A percentile compares a stretch with the other conserved stretches of the same genome.
Conservation (phyloP, 306 rosid genomes). For the Heteromeles arbutifolia region DNA sequence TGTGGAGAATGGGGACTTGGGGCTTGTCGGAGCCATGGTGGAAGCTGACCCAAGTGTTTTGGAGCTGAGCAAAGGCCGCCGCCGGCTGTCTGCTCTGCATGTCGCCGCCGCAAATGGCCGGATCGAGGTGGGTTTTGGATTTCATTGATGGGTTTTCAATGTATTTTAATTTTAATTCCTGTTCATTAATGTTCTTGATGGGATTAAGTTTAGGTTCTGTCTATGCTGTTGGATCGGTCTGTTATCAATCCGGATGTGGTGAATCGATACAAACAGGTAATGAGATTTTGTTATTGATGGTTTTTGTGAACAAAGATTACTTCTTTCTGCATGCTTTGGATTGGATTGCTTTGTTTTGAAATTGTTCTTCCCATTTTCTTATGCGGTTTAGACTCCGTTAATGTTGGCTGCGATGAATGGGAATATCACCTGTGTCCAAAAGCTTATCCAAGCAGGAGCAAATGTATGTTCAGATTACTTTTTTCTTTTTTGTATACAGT, state of each 20-base stretch:
- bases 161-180: background rate
- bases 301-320: background rate
- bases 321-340: background rate
- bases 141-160: background rate
- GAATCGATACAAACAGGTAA: slow-evolving; percentile 69
- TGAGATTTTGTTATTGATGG: background rate
- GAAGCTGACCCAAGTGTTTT: slow-evolving; percentile 40
- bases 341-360: background rate
- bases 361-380: background rate
- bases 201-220: slow-evolving; percentile 43
- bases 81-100: slow-evolving; percentile 55
- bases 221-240: slow-evolving; percentile 52
- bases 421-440: slow-evolving; percentile 51
- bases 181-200: background rate
- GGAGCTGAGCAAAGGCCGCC: slow-evolving; percentile 33
- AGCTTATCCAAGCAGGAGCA: slow-evolving; percentile 76
- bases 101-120: slow-evolving; percentile 73
- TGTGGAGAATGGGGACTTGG: slow-evolving; percentile 55
- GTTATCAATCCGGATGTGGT: slow-evolving; percentile 45
- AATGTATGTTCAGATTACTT: slow-evolving; percentile 41
- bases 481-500: background rate
- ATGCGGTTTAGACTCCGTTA: slow-evolving; percentile 54
- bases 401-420: slow-evolving; percentile 92
- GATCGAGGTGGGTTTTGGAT: slow-evolving; percentile 54
- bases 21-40: slow-evolving; percentile 35